Evolutionary conservation across 768 basidiomycete species (phyloP).

Genomic region (Pleurotus salmoneostramineus): DNA sequence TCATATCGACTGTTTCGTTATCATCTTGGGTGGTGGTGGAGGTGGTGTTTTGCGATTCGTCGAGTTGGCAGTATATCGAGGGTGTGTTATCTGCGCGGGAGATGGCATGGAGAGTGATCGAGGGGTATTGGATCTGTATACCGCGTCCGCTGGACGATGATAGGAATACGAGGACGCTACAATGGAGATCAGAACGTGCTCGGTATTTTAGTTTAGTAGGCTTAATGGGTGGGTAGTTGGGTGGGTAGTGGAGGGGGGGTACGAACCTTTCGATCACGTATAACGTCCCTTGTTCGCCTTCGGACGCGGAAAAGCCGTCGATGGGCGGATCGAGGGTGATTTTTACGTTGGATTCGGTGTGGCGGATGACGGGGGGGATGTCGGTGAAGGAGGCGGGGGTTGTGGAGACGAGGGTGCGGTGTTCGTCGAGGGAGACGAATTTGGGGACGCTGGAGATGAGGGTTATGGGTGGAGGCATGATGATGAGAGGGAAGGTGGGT

Average conservation of each 20-base stretch:
- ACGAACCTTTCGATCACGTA: conserved; percentile 84
- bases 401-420: conserved; percentile 60
- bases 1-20: conserved; percentile 49
- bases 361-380: conserved; percentile 79
- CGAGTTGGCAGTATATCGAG: conserved; percentile 92
- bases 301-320: conserved; percentile 50
- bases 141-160: conserved; percentile 67
- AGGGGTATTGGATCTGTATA: conserved; percentile 83
- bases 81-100: conserved; percentile 65
- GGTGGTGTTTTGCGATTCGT: conserved; percentile 43
- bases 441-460: conserved; percentile 31
- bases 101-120: conserved; percentile 91
- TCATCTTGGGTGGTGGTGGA: conserved; percentile 33
- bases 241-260: conserved; percentile 1
- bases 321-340: conserved; percentile 67
- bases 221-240: too few species aligned
- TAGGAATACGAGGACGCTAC: conserved; percentile 76
- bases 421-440: conserved; percentile 56
- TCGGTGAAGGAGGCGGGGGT: conserved; percentile 83
- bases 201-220: not conserved
- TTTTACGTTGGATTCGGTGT: conserved; percentile 69
- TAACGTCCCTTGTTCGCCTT: conserved; percentile 59
- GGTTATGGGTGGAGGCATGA: conserved; percentile 33
- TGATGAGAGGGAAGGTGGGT: not conserved
- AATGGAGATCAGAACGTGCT: conserved; percentile 3